Evolutionary conservation across 176 grass and related monocot species (phyloP), one percentile per base, ranked within the genome.

Genomic region (Elaeis guineensis): DNA sequence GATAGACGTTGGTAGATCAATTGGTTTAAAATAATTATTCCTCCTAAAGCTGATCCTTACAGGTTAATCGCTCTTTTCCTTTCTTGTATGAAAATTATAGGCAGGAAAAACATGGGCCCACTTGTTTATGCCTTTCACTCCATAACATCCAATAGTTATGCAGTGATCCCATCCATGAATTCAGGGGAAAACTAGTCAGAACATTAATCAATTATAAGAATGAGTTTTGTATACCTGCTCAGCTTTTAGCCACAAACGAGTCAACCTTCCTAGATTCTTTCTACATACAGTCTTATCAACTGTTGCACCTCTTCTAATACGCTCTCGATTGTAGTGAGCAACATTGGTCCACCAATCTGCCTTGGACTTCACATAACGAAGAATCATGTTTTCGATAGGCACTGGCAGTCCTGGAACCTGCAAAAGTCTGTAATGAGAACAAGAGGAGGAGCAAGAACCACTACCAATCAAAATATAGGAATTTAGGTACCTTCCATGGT

Each of bases 301-400:
- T 52, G 92, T 97, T 39, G 92, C 92, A 87, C 87, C 92, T 59
- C 92, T 83, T 62, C 92, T 82, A 30, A 97, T 97, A 75, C 92
- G 92, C 61, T 97, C 92, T 53, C 92, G 92, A 25, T 97, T 97
- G 69, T 97, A 97, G 54, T 97, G 92, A 66, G 92, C 92, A 58
- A 97, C 92, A 78, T 97, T 97, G 9, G 92, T 97, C 92, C 92
- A 97, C 92, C 92, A 97, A 75, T 97, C 92, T 58, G 92, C 92
- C 60, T 97, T 97, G 2, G 92, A 97, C 55, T 97, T 97, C 59
- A 97, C 92, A 51, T 97, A 91, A 59, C 92, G 87, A 70, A 97
- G 92, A 73, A 97, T 97, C 87, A 97, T 97, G 59, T 90, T 97
- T 54, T 97, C 92, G 73, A 97, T 88, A 20, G 92, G 83, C 3